These are phyloP conservation scores for Cyanodermella asteris DNA, from an alignment of 2,329 filamentous ascomycete species.

Conservation along the genomic window DNA sequence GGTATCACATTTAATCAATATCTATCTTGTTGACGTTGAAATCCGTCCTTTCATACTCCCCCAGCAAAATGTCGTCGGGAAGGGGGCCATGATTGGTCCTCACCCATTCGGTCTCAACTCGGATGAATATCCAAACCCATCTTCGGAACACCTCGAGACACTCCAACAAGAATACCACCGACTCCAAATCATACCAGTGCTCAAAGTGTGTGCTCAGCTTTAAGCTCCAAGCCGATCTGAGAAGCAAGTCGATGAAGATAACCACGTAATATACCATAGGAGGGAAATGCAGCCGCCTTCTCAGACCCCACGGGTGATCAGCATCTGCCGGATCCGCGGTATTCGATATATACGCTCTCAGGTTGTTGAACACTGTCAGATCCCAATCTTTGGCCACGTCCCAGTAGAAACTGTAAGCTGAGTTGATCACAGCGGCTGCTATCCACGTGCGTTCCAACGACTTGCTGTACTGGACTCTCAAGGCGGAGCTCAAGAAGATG, in stretches of 20 bases:
- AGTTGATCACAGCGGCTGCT: no score
- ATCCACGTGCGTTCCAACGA: no score
- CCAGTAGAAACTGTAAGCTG: slow-evolving; percentile 95
- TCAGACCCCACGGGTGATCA: slow-evolving; percentile 56
- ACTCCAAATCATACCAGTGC: slow-evolving; percentile 69
- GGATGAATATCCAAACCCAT: slow-evolving; percentile 95
- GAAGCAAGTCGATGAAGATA: slow-evolving; percentile 53
- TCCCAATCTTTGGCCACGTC: slow-evolving; percentile 96
- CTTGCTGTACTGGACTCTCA: no score
- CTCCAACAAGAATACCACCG: slow-evolving; percentile 72
- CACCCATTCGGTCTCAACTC: slow-evolving; percentile 80
- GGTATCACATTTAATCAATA: neutral
- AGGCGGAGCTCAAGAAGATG: slow-evolving; percentile 55
- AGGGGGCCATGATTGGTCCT: slow-evolving; percentile 32
- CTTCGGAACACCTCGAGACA: slow-evolving; percentile 66
- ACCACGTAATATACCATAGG: slow-evolving; percentile 62
- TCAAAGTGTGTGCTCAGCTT: slow-evolving; percentile 68
- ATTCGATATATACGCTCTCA: no score
- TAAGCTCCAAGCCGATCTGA: slow-evolving; percentile 79
- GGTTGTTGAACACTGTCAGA: slow-evolving; percentile 49
- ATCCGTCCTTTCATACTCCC: slow-evolving; percentile 35
- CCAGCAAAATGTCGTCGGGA: slow-evolving; percentile 51
- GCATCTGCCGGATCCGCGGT: no score
- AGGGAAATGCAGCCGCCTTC: slow-evolving; percentile 50
- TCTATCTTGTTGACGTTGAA: no score